Evolutionary conservation across 495 filamentous ascomycete genomes (phyloP), one percentile per base, ranked within the genome.

Genomic region (Beverwykella pulmonaria): DNA sequence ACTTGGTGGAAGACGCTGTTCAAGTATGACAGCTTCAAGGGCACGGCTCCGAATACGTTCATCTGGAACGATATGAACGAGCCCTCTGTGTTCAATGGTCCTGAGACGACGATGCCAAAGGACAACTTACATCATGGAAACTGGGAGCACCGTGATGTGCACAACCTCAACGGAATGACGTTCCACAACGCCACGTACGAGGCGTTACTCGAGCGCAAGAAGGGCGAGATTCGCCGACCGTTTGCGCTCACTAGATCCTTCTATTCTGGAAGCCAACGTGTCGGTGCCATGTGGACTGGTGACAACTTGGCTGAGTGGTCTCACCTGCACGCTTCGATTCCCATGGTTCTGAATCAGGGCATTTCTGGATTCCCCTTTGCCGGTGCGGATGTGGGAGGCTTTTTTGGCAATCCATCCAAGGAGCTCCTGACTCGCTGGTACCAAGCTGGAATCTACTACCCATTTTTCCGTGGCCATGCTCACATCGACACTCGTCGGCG

Each of bases 11-110:
- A 83, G 47, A 76, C 81, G 14, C 85, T 97, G 8, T 97, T 95
- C 83, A 88, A 90, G 67, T 97, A 92, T 71, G 87, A 91, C 73
- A 83, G 77, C 47, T 97, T 95, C 82, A 90, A 90, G 74, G 92
- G 91, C 52, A 88, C 91, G 3, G 82, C 87, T 70, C 77, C 87
- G 39, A 98, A 97, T 73, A 85, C 89, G 3, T 97, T 91, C 79
- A 88, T 98, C 74, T 98, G 94, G 94, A 98, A 98, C 76, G 94
- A 98, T 74, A 98, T 98, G 94, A 98, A 97, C 71, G 94, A 98
- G 79, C 94, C 94, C 0, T 97, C 94, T 0, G 94, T 98, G 8
- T 98, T 98, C 81, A 96, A 97, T 73, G 94, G 94, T 0, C 94
- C 94, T 0, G 94, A 98, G 75, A 96, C 91, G 12, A 93, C 93